Evolutionary conservation across 768 basidiomycete species (phyloP), one percentile per base, ranked within the genome.

Genomic region (Suillus clintonianus): DNA sequence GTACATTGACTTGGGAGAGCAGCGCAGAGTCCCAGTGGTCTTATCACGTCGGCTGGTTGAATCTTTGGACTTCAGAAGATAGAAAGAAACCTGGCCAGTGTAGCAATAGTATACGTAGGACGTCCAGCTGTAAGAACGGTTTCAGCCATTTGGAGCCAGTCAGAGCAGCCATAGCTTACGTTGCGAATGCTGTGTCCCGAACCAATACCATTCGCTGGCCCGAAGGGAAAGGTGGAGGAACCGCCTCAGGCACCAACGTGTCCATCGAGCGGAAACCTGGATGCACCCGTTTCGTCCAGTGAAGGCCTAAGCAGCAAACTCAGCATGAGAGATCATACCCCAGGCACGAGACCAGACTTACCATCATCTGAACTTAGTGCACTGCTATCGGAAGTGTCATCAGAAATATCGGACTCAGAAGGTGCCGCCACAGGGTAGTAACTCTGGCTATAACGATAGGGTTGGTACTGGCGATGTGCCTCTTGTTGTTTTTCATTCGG

Each of bases 1-100:
- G 67, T 76, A 79, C 78, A 79, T 78, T 11, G 77, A 78, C 69
- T 79, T 78, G 62, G 78, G 76, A 19, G 77, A 78, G 30, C 77
- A 78, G 22, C 54, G 1, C 5, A 68, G 66, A 24, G 62, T 50
- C 0, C 30, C 43, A 14, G 17, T 48, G 6, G n/a, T 22, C n/a
- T 17, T 36, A 9, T 43, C 47, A 3, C 15, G 24, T 5, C 15
- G 24, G 19, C 51, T 17, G 27, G 60, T 45, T 32, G 62, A 6
- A 19, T 27, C 47, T 14, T 17, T 61, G 30, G 74, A 72, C 60
- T 71, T 76, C 53, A 74, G 45, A 22, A 69, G 63, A 17, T 61
- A 48, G 58, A 74, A 74, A 42, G 63, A 70, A 5, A 71, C 65
- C 48, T 74, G 71, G 0, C 74, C 74, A 1, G 73, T 76, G 63